Conservation (phyloP, 306 rosid species). For the Malus orientalis region DNA sequence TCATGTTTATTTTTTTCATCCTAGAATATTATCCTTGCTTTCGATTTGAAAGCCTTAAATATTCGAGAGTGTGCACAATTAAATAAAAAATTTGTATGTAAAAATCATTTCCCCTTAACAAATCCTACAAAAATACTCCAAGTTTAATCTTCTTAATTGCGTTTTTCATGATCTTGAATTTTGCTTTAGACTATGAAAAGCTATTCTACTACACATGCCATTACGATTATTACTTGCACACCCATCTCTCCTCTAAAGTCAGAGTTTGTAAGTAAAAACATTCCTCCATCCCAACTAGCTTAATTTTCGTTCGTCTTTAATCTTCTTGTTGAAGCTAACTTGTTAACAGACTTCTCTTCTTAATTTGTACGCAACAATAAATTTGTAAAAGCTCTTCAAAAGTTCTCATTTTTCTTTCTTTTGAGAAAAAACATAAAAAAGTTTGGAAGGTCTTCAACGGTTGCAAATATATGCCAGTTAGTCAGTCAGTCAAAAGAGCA, state of each 20-base stretch:
- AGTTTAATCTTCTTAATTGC: too few relatives aligned
- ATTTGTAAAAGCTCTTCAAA: neutral
- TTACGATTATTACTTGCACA: neutral
- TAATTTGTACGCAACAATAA: neutral
- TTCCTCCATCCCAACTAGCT: neutral
- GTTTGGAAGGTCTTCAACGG: conserved; percentile 45
- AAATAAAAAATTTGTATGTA: too few relatives aligned
- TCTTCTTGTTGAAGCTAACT: neutral
- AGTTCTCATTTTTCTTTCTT: neutral
- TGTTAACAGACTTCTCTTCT: neutral
- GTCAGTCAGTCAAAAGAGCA: conserved; percentile 52
- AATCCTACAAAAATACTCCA: too few relatives aligned
- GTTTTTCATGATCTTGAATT: too few relatives aligned
- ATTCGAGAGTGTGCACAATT: neutral
- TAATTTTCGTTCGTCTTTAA: neutral
- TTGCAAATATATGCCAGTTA: conserved; percentile 15
- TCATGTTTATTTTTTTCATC: neutral
- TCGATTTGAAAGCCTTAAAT: neutral
- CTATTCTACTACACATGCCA: neutral
- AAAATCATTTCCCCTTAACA: neutral
- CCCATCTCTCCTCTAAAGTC: neutral
- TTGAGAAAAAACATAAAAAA: neutral
- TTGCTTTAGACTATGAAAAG: neutral
- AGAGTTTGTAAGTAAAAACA: neutral
- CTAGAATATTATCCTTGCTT: too few relatives aligned